Evolutionary conservation across 1,284 basidiomycete species (phyloP), one percentile per base, ranked within the genome.

Genomic region (Tremellales sp.): DNA sequence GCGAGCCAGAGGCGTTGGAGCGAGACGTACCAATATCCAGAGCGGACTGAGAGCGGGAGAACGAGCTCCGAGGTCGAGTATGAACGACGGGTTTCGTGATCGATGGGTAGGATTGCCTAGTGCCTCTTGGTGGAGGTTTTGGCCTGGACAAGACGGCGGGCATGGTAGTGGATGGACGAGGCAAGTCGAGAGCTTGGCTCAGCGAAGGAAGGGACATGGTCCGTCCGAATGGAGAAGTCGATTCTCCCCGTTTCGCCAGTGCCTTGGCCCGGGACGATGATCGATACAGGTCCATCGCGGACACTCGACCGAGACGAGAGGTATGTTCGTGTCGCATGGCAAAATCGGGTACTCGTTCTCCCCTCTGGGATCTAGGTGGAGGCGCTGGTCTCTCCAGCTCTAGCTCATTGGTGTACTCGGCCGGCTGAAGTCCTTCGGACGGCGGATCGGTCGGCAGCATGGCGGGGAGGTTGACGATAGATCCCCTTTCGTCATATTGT

Each of bases 371-470:
- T 43, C 1, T 43, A 33, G 17, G 47, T 45, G 19, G 31, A 43
- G 26, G 27, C 35, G 23, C 27, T 52, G 26, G 40, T 46, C 13
- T 55, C 57, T 22, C 46, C 52, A 4, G 53, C 55, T 13, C 46
- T 45, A 10, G 46, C 49, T 11, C 10, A 29, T 17, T 27, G 8
- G 48, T 48, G 10, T 48, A 13, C 33, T 57, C 58, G 13, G 44
- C 51, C 3, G 48, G 49, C 40, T 54, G 53, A 40, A 49, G 36
- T 7, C 11, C 19, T n/a, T 39, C 50, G 3, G 54, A 57, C 15
- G 58, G 58, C 8, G 58, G 52, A 46, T 60, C 58, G 24, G 53
- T 55, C 1, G 56, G 49, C 49, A 60, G 53, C 19, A 60, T 35
- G 11, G 53, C 45, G n/a, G 54, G 39, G 19, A 60, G 41, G 26